Percentiles rank a stretch among this genome's conserved stretches.
phyloP scores from a whole-genome alignment of 441 rosid species.

The Populus tomentosa region DNA sequence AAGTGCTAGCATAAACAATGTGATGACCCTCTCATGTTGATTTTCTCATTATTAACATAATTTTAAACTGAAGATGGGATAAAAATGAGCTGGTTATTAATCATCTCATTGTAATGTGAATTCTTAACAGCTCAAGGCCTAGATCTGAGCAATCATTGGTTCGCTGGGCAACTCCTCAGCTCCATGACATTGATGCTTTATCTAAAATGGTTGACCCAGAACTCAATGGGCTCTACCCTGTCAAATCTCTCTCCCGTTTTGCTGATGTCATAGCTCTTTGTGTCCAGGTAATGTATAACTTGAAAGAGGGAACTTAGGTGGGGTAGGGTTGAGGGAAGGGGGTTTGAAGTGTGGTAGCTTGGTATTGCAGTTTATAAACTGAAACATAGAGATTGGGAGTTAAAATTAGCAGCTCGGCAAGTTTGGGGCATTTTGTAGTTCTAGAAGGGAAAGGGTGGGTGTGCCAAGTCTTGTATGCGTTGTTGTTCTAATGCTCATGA shows the following conservation, averaged over 20 bases:
- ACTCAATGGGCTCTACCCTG: constrained; percentile 91
- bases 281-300: constrained; percentile 65
- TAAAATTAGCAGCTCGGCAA: background rate
- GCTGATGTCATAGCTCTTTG: constrained; percentile 99
- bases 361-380: background rate
- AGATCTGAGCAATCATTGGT: constrained; percentile 94
- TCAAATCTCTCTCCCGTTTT: constrained; percentile 95
- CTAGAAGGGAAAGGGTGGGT: background rate
- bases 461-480: background rate
- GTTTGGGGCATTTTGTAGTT: background rate
- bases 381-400: background rate
- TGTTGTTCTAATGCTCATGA: constrained; percentile 7
- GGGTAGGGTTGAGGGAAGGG: background rate
- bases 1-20: background rate
- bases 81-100: background rate
- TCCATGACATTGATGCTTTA: constrained; percentile 94
- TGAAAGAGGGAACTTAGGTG: background rate
- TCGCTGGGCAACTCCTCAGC: constrained; percentile 99
- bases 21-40: background rate
- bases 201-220: constrained; percentile 97
- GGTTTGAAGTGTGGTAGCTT: background rate
- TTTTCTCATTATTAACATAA: background rate
- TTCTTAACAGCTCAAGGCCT: constrained; percentile 67
- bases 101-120: constrained; percentile 13
- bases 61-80: background rate